phyloP scores from a whole-genome alignment of 1,139 yeast genomes.

The Ashbya aceris region DNA sequence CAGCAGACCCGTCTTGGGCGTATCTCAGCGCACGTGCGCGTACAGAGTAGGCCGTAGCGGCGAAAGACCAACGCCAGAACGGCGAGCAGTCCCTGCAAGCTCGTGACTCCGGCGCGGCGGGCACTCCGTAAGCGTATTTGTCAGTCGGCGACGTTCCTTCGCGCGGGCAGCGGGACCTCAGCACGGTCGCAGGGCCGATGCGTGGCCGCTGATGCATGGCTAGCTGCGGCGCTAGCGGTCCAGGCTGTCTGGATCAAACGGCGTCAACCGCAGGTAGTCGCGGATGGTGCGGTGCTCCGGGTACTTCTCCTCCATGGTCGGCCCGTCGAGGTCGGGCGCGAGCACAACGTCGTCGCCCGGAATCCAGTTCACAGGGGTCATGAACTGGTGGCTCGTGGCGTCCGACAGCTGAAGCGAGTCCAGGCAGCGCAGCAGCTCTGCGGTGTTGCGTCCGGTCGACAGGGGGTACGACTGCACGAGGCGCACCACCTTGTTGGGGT shows the following conservation, averaged over 20 bases:
- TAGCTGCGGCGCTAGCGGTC: too few relatives aligned
- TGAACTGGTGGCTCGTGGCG: conserved; percentile 44
- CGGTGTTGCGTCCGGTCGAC: conserved; percentile 80
- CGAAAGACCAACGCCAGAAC: too few relatives aligned
- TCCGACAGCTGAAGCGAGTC: conserved; percentile 76
- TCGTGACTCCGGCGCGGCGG: too few relatives aligned
- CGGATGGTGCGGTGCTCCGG: conserved; percentile 70
- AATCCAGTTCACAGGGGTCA: conserved; percentile 82
- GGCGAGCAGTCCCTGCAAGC: too few relatives aligned
- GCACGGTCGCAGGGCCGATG: background rate
- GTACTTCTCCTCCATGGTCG: conserved; percentile 65
- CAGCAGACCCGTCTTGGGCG: too few relatives aligned
- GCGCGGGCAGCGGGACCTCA: background rate
- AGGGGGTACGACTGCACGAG: conserved; percentile 74
- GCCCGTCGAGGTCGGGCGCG: conserved; percentile 47
- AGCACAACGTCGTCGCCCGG: conserved; percentile 82
- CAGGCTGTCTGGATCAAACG: conserved; percentile 25
- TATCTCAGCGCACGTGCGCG: too few relatives aligned
- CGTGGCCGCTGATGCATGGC: background rate
- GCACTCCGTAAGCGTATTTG: too few relatives aligned
- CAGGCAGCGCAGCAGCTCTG: conserved; percentile 72
- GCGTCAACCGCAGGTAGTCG: conserved; percentile 64
- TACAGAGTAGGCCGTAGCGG: too few relatives aligned
- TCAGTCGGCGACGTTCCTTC: too few relatives aligned
- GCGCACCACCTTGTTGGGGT: conserved; percentile 67